Evolutionary conservation across 139 green algal genomes (phyloP).

Genomic region (Micractinium sp.): DNA sequence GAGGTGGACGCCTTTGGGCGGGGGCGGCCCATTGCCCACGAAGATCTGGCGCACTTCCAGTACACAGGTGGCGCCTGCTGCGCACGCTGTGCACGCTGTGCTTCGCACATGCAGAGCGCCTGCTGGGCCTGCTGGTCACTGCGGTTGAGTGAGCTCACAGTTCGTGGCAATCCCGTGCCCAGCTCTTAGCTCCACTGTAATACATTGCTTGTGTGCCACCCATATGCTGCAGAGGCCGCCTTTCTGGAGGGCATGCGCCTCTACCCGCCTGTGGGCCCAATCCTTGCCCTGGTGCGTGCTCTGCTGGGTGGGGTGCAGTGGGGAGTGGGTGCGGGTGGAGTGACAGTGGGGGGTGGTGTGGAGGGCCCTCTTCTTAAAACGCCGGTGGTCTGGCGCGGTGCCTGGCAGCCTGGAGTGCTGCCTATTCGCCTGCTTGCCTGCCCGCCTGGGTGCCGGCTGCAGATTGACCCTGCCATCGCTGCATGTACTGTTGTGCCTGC

Average conservation of each 20-base stretch:
- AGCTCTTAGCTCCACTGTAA: not conserved
- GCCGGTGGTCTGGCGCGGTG: no score
- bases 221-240: conserved; percentile 36
- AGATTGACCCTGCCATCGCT: no score
- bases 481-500: no score
- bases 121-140: no score
- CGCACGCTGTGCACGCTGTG: not conserved
- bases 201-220: not conserved
- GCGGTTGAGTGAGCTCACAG: not conserved
- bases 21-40: not conserved
- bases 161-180: not conserved
- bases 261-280: conserved; percentile 54
- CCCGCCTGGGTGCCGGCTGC: no score
- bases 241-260: conserved; percentile 64
- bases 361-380: no score
- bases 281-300: conserved; percentile 25
- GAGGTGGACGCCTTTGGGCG: conserved; percentile 55
- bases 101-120: not conserved
- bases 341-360: not conserved
- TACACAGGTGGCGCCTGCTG: conserved; percentile 21
- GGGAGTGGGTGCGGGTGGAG: not conserved
- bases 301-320: not conserved
- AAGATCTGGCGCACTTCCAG: conserved; percentile 48
- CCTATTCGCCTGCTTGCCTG: no score
- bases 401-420: not conserved